These are phyloP conservation scores for Triticum timopheevii DNA, from an alignment of 176 grass and related monocot genomes.

Conservation along the genomic window DNA sequence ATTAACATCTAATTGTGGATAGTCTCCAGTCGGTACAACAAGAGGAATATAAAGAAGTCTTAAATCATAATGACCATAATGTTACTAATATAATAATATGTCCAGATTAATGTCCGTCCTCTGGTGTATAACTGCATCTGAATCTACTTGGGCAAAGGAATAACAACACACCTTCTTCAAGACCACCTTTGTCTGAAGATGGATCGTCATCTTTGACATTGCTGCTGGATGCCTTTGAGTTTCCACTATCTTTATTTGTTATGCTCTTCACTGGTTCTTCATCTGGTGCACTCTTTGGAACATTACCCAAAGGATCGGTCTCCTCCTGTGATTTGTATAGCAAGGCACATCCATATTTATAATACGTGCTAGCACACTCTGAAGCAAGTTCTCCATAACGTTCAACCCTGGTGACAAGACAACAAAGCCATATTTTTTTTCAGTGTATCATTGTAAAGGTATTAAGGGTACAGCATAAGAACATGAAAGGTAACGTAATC, in stretches of 20 bases:
- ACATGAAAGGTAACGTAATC: neutral
- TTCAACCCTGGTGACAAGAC: conserved; percentile 39
- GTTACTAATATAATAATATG: neutral
- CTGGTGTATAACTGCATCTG: neutral
- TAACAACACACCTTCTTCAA: conserved; percentile 47
- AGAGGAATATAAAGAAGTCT: neutral
- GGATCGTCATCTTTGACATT: conserved; percentile 38
- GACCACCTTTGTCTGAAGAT: conserved; percentile 35
- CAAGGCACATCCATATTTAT: conserved; percentile 86
- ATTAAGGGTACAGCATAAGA: neutral
- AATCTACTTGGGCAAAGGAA: neutral
- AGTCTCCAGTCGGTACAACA: neutral
- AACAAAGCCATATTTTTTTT: neutral
- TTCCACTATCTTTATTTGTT: conserved; percentile 40
- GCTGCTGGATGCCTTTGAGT: conserved; percentile 58
- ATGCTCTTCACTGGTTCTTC: conserved; percentile 59
- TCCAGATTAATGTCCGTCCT: neutral
- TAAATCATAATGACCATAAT: neutral
- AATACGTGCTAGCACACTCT: conserved; percentile 89
- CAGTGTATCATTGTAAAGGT: neutral
- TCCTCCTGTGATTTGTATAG: conserved; percentile 95
- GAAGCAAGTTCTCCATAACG: conserved; percentile 76
- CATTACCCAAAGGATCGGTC: conserved; percentile 71
- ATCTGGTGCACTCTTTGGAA: conserved; percentile 60
- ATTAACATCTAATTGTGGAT: neutral